phyloP scores from a whole-genome alignment of 441 rosid genomes.

The Pelargonium australe region DNA sequence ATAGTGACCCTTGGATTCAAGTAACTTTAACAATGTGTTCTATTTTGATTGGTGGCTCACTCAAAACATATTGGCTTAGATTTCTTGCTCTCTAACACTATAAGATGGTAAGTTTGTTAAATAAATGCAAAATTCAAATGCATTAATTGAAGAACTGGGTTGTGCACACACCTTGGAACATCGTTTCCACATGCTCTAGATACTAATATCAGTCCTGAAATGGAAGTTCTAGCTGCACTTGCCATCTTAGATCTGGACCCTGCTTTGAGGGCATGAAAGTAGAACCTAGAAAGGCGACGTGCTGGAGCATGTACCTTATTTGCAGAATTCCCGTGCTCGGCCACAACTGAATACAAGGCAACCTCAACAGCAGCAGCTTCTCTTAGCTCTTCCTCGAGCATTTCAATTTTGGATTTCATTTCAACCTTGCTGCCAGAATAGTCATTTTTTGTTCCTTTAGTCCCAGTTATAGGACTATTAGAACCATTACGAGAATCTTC shows the following conservation, averaged over 20 bases:
- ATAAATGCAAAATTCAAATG: neutral
- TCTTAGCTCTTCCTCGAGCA: slow-evolving; percentile 82
- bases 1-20: too few species aligned
- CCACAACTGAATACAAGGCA: slow-evolving; percentile 76
- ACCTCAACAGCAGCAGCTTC: slow-evolving; percentile 94
- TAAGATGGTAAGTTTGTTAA: neutral
- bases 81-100: neutral
- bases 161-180: slow-evolving; percentile 70
- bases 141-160: neutral
- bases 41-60: too few species aligned
- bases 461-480: slow-evolving; percentile 35
- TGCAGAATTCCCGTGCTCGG: slow-evolving; percentile 89
- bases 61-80: neutral
- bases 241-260: slow-evolving; percentile 50
- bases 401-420: slow-evolving; percentile 57
- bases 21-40: too few species aligned
- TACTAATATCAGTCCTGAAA: slow-evolving; percentile 71
- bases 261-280: slow-evolving; percentile 65
- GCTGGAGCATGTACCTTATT: slow-evolving; percentile 96
- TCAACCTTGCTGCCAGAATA: slow-evolving; percentile 51
- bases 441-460: slow-evolving; percentile 41
- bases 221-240: slow-evolving; percentile 69
- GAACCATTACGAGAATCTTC: slow-evolving; percentile 26
- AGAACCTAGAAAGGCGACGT: slow-evolving; percentile 86
- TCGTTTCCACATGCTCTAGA: slow-evolving; percentile 96